Conservation (phyloP, 306 rosid species). For the Cyamopsis tetragonoloba region DNA sequence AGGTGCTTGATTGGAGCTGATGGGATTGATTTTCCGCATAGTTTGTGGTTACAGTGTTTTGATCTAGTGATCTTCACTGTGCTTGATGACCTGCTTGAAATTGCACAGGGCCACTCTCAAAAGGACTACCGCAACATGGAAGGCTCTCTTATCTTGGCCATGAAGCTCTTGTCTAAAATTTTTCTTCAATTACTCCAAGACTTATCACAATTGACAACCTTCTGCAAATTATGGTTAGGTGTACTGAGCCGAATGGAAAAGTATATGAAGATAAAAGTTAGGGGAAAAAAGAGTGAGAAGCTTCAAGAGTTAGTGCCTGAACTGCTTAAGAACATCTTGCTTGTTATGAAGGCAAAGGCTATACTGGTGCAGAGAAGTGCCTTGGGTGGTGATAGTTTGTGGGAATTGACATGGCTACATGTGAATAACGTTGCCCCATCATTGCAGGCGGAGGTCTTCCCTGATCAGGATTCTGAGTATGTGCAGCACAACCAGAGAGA, state of each 20-base stretch:
- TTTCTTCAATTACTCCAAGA: conserved; percentile 54
- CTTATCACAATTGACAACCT: conserved; percentile 40
- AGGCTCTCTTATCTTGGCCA: conserved; percentile 59
- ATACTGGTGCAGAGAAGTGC: conserved; percentile 59
- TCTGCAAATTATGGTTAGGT: conserved; percentile 81
- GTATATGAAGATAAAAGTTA: conserved; percentile 58
- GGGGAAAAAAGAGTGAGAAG: conserved; percentile 64
- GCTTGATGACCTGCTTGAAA: conserved; percentile 76
- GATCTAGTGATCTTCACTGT: conserved; percentile 69
- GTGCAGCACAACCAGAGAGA: conserved; percentile 31
- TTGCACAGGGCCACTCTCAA: conserved; percentile 47
- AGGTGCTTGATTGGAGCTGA: conserved; percentile 63
- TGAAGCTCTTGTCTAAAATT: conserved; percentile 63
- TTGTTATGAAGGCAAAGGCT: conserved; percentile 58
- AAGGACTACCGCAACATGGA: conserved; percentile 51
- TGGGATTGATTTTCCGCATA: conserved; percentile 45
- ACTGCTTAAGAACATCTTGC: conserved; percentile 63
- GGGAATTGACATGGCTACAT: conserved; percentile 78
- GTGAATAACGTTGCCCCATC: conserved; percentile 60
- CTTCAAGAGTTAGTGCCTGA: conserved; percentile 69
- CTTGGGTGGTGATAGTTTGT: conserved; percentile 70
- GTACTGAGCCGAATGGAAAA: conserved; percentile 71
- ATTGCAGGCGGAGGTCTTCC: conserved; percentile 66
- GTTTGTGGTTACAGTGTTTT: conserved; percentile 66
- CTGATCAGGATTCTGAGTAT: conserved; percentile 49